Percentiles rank a stretch among this genome's conserved stretches.
phyloP scores from a whole-genome alignment of 805 yeast species.

The Sungouiozyma intestinalis region DNA sequence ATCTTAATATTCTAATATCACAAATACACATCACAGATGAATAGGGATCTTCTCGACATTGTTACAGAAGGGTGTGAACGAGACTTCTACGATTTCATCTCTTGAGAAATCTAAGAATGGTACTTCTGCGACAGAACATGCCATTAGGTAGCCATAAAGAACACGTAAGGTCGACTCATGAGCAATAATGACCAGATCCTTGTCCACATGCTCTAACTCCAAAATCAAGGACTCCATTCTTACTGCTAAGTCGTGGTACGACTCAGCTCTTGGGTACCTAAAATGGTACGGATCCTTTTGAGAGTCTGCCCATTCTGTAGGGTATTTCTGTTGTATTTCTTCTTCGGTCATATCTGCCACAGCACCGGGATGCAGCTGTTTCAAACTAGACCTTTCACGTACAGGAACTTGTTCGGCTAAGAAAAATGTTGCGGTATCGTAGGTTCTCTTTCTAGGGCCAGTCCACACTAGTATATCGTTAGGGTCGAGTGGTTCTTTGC shows the following conservation, averaged over 20 bases:
- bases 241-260: constrained; percentile 91
- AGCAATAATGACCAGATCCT: constrained; percentile 81
- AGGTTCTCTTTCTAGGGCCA: constrained; percentile 76
- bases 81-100: constrained; percentile 75
- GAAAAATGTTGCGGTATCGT: constrained; percentile 67
- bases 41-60: constrained; percentile 44
- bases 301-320: constrained; percentile 60
- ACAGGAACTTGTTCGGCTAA: constrained; percentile 51
- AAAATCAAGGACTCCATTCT: constrained; percentile 86
- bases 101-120: constrained; percentile 71
- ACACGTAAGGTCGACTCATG: constrained; percentile 87
- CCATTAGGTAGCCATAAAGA: constrained; percentile 90
- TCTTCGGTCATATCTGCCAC: constrained; percentile 58
- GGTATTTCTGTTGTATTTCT: constrained; percentile 50
- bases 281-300: constrained; percentile 81
- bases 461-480: constrained; percentile 60
- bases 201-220: constrained; percentile 87
- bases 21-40: not conserved
- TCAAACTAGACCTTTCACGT: constrained; percentile 69
- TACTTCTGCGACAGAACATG: constrained; percentile 76
- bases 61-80: constrained; percentile 76
- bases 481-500: not conserved
- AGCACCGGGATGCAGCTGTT: constrained; percentile 83
- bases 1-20: too few relatives aligned
- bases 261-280: constrained; percentile 84